These are phyloP conservation scores for Arthrobotrys entomopaga DNA, from an alignment of 2,329 filamentous ascomycete genomes.

Conservation along the genomic window DNA sequence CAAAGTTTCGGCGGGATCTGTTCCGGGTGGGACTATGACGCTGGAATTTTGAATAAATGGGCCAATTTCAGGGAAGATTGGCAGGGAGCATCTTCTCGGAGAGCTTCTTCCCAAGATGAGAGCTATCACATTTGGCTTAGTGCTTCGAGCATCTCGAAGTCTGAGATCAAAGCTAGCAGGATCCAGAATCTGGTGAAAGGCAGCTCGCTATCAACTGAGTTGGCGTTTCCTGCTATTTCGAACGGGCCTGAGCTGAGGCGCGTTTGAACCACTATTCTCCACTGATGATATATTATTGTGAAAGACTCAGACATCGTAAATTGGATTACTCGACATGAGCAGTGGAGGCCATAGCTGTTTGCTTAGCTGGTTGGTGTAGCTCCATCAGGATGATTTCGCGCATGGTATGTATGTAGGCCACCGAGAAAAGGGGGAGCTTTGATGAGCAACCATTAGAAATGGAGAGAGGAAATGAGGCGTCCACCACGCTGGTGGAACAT, in stretches of 20 bases:
- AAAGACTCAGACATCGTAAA: neutral
- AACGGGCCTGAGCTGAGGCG: slow-evolving; percentile 42
- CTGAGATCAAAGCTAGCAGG: slow-evolving; percentile 19
- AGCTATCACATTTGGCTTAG: slow-evolving; percentile 35
- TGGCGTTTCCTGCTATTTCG: slow-evolving; percentile 37
- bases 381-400: slow-evolving; percentile 33
- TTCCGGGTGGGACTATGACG: slow-evolving; percentile 50
- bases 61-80: slow-evolving; percentile 25
- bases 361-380: slow-evolving; percentile 28
- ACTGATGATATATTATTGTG: slow-evolving; percentile 31
- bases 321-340: neutral
- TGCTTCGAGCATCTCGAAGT: slow-evolving; percentile 28
- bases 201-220: slow-evolving; percentile 30
- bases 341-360: slow-evolving; percentile 2
- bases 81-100: slow-evolving; percentile 42
- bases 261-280: slow-evolving; percentile 22
- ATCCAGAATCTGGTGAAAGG: slow-evolving; percentile 21
- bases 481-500: slow-evolving; percentile 7
- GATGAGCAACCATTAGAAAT: slow-evolving; percentile 16
- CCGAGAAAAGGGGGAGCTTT: slow-evolving; percentile 2
- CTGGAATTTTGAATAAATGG: slow-evolving; percentile 22
- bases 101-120: slow-evolving; percentile 34
- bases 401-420: slow-evolving; percentile 14
- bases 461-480: slow-evolving; percentile 35
- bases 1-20: slow-evolving; percentile 43